Percentiles rank a stretch among this genome's conserved stretches.
Conservation (phyloP, 148 eudicot genomes). For the Cornus florida region DNA sequence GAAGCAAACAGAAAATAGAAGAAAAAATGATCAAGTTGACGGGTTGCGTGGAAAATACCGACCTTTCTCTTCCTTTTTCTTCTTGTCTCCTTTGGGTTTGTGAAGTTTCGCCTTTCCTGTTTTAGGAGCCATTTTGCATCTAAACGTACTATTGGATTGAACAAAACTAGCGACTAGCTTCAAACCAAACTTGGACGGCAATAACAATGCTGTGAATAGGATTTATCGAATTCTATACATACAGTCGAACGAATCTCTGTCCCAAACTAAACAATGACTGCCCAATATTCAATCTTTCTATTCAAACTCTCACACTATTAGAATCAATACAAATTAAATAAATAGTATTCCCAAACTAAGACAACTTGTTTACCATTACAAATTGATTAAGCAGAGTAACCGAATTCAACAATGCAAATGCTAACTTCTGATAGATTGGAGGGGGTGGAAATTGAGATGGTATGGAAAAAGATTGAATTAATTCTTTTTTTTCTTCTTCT, state of each 20-base stretch:
- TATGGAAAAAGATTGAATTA: neutral
- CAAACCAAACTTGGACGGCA: slow-evolving; percentile 4
- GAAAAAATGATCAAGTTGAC: neutral
- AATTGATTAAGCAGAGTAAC: neutral
- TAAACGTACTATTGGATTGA: too few species aligned
- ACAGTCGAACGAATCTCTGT: neutral
- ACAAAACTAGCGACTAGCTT: neutral
- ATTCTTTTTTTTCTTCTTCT: too few species aligned
- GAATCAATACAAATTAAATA: too few species aligned
- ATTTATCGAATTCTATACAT: neutral
- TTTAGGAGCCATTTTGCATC: slow-evolving; percentile 76
- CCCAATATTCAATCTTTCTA: neutral
- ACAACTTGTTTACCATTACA: too few species aligned
- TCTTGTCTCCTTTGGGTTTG: slow-evolving; percentile 92
- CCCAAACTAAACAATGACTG: neutral
- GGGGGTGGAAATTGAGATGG: too few species aligned
- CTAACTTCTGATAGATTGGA: neutral
- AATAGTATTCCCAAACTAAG: too few species aligned
- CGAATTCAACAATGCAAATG: neutral
- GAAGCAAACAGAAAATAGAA: neutral
- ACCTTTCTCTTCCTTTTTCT: slow-evolving; percentile 99
- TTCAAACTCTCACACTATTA: neutral
- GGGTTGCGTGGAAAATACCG: neutral
- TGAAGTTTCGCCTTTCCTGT: slow-evolving; percentile 74
- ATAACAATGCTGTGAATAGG: neutral